Evolutionary conservation across 805 yeast species (phyloP), one percentile per base, ranked within the genome.

Genomic region (Ogataea corticis): DNA sequence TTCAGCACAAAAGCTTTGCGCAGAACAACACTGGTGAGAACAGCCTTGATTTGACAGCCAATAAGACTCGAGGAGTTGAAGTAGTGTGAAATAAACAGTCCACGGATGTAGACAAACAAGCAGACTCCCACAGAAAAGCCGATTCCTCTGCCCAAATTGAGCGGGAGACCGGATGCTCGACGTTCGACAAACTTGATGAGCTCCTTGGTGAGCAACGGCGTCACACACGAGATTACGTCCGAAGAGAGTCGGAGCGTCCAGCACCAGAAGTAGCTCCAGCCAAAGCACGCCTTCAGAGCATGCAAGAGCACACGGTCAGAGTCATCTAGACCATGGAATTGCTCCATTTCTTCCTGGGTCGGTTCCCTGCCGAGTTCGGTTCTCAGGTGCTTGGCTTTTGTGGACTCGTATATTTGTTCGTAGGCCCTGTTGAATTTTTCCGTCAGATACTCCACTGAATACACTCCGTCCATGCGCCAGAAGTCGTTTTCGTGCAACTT

Each of bases 121-220:
- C 82, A 75, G 10, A 84, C 72, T 13, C 90, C 95, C 37, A 90
- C 64, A 6, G 91, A 82, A 55, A 77, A 86, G 9, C 92, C 96
- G 4, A 85, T 69, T 17, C 46, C 48, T 68, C 72, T 31, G 14
- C 82, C 85, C 45, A 69, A 65, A 7, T 69, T 61, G 21, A 65
- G 51, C 14, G 66, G 63, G 4, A 73, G 61, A 3, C 75, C 74
- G 15, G 69, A 62, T 7, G 71, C 70, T 44, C 75, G 73, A 38
- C 59, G 58, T 52, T 77, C 80, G 23, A 86, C 87, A 52, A 77
- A 84, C 36, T 70, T 69, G 45, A 87, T 83, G 44, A 87, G 67
- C 39, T 75, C 70, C 61, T 79, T 80, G 7, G 86, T 80, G 6
- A 87, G 57, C 52, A 87, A 69, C 1, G 96, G 94, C 15, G 80